Evolutionary conservation across 2,329 filamentous ascomycete species (phyloP), one percentile per base, ranked within the genome.

Genomic region (Phialemonium atrogriseum): DNA sequence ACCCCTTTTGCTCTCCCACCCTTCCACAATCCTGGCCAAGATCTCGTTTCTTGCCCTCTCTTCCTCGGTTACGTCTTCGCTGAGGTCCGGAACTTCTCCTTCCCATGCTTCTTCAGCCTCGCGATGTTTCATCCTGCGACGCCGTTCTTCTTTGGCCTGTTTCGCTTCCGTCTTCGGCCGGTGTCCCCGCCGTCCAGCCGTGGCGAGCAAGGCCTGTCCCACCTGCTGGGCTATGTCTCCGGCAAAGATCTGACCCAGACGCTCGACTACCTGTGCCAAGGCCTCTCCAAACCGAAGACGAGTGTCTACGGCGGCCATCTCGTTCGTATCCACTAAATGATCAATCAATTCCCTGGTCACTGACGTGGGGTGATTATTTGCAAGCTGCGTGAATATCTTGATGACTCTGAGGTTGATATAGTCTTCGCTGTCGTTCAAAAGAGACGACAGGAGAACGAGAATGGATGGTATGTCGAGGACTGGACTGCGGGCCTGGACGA

Each of bases 371-470:
- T 84, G 79, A 34, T 62, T 66, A 39, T 66, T 57, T 0, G 78
- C 70, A 9, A 87, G 54, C 15, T 74, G 68, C 1, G 71, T 69
- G 36, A 84, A 73, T 2, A 79, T 65, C 39, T 74, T 75, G 38
- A 86, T 73, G 11, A 76, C 71, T n/a, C 74, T 68, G 3, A 80
- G 60, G 44, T 82, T 80, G 38, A 85, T 77, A 47, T 80, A 87
- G 34, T 83, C 79, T 34, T 86, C 82, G 5, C 67, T 60, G 29
- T 83, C 78, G 37, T 70, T 66, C 2, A 85, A 59, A 1, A 84
- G 62, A 8, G 70, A 73, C 1, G 76, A 74, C 32, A 85, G 60
- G 2, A 84, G 62, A 5, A 80, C 70, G 1, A 80, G 60, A 4
- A 76, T 62, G 2, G 76, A 69, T 1, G 74, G 73, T n/a, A 85